phyloP scores from a whole-genome alignment of 169 alveolate genomes.

The Pseudocohnilembus persalinus region DNA sequence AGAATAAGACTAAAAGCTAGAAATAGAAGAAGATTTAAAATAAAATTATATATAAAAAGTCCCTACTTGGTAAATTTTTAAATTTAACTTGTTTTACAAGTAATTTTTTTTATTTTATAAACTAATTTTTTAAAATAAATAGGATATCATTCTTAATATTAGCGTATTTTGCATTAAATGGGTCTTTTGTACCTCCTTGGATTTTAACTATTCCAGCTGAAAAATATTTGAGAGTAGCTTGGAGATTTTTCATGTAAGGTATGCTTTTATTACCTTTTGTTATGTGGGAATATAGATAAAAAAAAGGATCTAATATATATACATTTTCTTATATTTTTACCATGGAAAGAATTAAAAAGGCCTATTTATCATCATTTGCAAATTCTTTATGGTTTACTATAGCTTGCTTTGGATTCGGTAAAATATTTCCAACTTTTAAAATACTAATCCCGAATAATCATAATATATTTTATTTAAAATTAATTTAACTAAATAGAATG shows the following conservation, averaged over 20 bases:
- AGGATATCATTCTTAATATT: not conserved
- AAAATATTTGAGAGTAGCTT: constrained; percentile 40
- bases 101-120: too few species aligned
- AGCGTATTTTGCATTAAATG: not conserved
- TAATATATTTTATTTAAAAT: too few species aligned
- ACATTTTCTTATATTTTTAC: constrained; percentile 9
- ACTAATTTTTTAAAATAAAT: too few species aligned
- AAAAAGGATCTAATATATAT: constrained; percentile 5
- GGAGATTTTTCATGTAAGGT: constrained; percentile 42
- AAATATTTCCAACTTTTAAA: not conserved
- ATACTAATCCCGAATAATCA: too few species aligned
- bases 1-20: not conserved
- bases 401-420: constrained; percentile 10
- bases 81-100: not conserved
- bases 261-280: constrained; percentile 30
- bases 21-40: not conserved
- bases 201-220: constrained; percentile 46
- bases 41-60: too few species aligned
- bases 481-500: not conserved
- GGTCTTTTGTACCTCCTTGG: constrained; percentile 40
- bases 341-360: constrained; percentile 17
- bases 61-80: not conserved
- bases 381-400: constrained; percentile 26
- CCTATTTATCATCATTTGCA: constrained; percentile 29
- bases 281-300: constrained; percentile 26